These are phyloP conservation scores for Oxyria digyna DNA, from an alignment of 148 eudicot species.

Conservation along the genomic window DNA sequence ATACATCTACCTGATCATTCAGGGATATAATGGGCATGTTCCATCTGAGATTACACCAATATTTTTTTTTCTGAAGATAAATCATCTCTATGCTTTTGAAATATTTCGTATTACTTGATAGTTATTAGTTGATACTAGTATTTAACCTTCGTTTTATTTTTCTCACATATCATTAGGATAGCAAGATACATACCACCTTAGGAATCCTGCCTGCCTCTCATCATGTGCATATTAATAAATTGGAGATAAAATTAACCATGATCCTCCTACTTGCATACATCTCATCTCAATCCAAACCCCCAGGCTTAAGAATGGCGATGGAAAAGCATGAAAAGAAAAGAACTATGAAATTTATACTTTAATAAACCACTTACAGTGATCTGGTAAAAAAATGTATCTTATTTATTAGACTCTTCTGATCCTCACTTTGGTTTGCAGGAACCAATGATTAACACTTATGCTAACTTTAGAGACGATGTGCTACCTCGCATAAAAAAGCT, in stretches of 20 bases:
- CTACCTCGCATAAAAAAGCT: slow-evolving; percentile 91
- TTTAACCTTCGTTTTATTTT: too few species aligned
- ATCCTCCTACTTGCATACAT: not conserved
- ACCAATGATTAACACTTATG: slow-evolving; percentile 77
- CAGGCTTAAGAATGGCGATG: not conserved
- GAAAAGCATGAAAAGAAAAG: not conserved
- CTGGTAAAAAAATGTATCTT: not conserved
- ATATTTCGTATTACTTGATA: too few species aligned
- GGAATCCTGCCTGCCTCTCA: not conserved
- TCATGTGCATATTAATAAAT: not conserved
- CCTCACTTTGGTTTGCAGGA: slow-evolving; percentile 48
- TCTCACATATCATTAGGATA: too few species aligned
- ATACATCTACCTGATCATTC: not conserved
- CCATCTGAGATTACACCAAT: not conserved
- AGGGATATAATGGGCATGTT: not conserved
- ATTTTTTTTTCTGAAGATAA: not conserved
- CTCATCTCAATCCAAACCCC: not conserved
- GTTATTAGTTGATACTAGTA: too few species aligned
- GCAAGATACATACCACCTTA: too few species aligned
- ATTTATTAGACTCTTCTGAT: not conserved
- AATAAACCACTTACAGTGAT: not conserved
- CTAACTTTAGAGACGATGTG: slow-evolving; percentile 91
- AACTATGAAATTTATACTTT: not conserved
- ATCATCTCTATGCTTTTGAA: not conserved
- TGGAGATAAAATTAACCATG: not conserved